phyloP scores from a whole-genome alignment of 108 stramenopile species.

The Skeletonema grethae region DNA sequence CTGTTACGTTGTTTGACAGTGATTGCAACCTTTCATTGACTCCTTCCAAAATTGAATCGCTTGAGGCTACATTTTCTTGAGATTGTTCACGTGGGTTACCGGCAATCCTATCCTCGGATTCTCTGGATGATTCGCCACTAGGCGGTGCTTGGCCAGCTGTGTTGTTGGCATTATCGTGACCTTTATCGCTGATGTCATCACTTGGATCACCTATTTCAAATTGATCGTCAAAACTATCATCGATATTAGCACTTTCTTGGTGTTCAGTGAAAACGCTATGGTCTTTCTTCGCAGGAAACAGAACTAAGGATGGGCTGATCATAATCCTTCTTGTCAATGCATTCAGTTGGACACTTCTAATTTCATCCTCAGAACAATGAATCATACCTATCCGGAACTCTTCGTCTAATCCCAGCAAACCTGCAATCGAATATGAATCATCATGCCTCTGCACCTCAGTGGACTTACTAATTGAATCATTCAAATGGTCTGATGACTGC shows the following conservation, averaged over 20 bases:
- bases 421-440: constrained; percentile 33
- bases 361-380: constrained; percentile 47
- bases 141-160: constrained; percentile 7
- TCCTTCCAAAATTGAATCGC: constrained; percentile 4
- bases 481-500: not conserved
- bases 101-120: constrained; percentile 5
- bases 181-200: constrained; percentile 7
- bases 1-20: constrained; percentile 57
- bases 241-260: constrained; percentile 6
- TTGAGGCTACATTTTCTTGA: not conserved
- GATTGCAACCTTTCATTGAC: constrained; percentile 19
- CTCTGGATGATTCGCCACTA: constrained; percentile 14
- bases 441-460: constrained; percentile 3
- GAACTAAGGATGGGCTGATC: constrained; percentile 62
- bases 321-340: constrained; percentile 79
- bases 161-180: not conserved
- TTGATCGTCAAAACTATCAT: constrained; percentile 9
- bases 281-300: constrained; percentile 80
- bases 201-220: constrained; percentile 16
- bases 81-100: not conserved
- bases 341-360: constrained; percentile 76
- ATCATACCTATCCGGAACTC: constrained; percentile 36
- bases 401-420: constrained; percentile 38
- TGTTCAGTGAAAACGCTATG: constrained; percentile 52
- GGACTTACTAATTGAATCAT: not conserved